Evolutionary conservation across 345 rosid genomes (phyloP).

Genomic region (Eutrema heterophyllum): DNA sequence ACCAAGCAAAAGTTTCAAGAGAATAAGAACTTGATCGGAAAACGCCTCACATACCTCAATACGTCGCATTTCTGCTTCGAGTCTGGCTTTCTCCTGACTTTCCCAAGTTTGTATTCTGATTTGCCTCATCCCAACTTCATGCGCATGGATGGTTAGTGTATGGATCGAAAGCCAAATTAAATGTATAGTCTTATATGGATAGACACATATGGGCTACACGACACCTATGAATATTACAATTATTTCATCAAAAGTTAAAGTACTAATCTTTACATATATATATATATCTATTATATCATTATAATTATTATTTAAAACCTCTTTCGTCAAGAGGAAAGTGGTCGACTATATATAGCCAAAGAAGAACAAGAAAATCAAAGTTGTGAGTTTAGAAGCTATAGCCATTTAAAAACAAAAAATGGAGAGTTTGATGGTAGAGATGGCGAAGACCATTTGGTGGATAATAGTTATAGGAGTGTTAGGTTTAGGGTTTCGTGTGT

Average conservation of each 20-base stretch:
- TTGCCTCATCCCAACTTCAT: constrained; percentile 48
- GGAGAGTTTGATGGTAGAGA: constrained; percentile 18
- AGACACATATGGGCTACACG: constrained; percentile 30
- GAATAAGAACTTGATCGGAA: neutral
- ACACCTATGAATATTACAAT: constrained; percentile 4
- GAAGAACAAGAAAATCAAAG: neutral
- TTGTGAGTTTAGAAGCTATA: constrained; percentile 8
- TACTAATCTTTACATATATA: neutral
- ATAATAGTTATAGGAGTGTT: constrained; percentile 11
- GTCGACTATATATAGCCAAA: constrained; percentile 16
- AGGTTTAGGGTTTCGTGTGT: constrained; percentile 21
- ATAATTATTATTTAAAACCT: neutral
- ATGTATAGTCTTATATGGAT: neutral
- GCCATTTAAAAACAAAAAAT: too few species aligned
- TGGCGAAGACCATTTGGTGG: constrained; percentile 23
- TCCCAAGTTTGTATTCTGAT: constrained; percentile 92
- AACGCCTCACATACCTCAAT: constrained; percentile 49
- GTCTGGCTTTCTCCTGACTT: constrained; percentile 75
- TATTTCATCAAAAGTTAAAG: constrained; percentile 20
- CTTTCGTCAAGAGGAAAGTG: constrained; percentile 3
- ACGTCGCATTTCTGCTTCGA: constrained; percentile 77
- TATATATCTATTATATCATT: neutral
- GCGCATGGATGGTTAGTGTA: constrained; percentile 18
- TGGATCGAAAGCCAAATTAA: constrained; percentile 22
- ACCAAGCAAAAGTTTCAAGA: neutral